Percentiles rank a stretch among this genome's conserved stretches.
Conservation (phyloP, 2,329 filamentous ascomycete genomes). For the Aspergillus quadricinctus region DNA sequence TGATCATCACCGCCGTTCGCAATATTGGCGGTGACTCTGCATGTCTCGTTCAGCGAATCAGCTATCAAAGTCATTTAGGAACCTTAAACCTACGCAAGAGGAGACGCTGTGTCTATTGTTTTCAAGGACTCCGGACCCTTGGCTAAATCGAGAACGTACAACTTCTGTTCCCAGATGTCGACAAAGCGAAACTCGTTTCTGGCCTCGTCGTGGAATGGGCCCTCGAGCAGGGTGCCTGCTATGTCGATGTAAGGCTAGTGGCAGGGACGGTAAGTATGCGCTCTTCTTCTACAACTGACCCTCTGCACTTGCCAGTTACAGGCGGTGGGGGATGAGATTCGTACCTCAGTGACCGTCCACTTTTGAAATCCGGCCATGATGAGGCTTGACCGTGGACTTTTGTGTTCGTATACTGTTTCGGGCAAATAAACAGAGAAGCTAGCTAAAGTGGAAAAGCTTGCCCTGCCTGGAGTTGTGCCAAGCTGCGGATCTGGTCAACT, state of each 20-base stretch:
- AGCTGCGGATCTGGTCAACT: background rate
- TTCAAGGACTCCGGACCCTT: conserved; percentile 58
- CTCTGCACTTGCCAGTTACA: no score
- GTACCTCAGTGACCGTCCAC: conserved; percentile 47
- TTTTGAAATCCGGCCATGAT: conserved; percentile 35
- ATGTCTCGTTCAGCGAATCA: conserved; percentile 36
- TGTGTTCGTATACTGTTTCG: background rate
- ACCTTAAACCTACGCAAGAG: conserved; percentile 45
- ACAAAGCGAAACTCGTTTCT: conserved; percentile 41
- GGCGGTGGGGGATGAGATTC: no score
- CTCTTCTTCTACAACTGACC: background rate
- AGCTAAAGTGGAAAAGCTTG: background rate
- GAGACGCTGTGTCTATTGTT: conserved; percentile 54
- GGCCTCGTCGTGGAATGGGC: conserved; percentile 36
- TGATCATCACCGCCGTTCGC: conserved; percentile 48
- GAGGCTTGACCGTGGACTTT: background rate
- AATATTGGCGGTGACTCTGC: conserved; percentile 73
- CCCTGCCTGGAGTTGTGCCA: background rate
- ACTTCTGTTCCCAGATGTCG: conserved; percentile 72
- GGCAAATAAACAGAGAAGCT: conserved; percentile 9
- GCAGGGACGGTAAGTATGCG: conserved; percentile 7
- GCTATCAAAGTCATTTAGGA: conserved; percentile 25
- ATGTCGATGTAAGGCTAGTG: conserved; percentile 38
- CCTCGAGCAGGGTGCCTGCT: conserved; percentile 38
- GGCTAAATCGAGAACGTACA: conserved; percentile 66